phyloP scores from a whole-genome alignment of 257 asterid species.

The Anisodus acutangulus region DNA sequence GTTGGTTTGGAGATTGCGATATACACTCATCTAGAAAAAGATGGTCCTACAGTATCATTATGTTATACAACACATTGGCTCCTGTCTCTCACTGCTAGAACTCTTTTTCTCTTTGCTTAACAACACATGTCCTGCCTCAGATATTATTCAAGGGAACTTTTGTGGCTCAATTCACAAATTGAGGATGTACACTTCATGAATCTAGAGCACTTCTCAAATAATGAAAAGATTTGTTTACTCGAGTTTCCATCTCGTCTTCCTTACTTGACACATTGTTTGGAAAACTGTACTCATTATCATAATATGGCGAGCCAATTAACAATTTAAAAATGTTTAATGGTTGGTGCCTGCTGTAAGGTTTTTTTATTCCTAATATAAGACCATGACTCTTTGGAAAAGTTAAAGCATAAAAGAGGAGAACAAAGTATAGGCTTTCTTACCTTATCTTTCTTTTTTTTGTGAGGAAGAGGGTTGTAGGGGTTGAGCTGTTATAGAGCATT shows the following conservation, averaged over 20 bases:
- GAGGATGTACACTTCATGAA: slow-evolving; percentile 5
- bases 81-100: background rate
- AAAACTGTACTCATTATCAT: background rate
- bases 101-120: background rate
- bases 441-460: background rate
- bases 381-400: background rate
- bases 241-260: slow-evolving; percentile 1
- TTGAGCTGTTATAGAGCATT: background rate
- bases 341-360: background rate
- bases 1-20: background rate
- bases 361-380: background rate
- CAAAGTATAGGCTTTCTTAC: slow-evolving; percentile 6
- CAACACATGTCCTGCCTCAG: slow-evolving; percentile 3
- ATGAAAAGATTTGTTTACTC: background rate
- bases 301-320: background rate
- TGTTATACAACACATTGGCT: background rate
- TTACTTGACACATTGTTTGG: background rate
- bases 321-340: background rate
- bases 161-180: slow-evolving; percentile 4
- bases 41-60: background rate
- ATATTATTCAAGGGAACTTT: background rate
- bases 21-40: slow-evolving; percentile 15
- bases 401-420: slow-evolving; percentile 20
- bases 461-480: background rate
- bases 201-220: slow-evolving; percentile 7